These are phyloP conservation scores for Fragaria nilgerrensis DNA, from an alignment of 306 rosid species.

Conservation along the genomic window DNA sequence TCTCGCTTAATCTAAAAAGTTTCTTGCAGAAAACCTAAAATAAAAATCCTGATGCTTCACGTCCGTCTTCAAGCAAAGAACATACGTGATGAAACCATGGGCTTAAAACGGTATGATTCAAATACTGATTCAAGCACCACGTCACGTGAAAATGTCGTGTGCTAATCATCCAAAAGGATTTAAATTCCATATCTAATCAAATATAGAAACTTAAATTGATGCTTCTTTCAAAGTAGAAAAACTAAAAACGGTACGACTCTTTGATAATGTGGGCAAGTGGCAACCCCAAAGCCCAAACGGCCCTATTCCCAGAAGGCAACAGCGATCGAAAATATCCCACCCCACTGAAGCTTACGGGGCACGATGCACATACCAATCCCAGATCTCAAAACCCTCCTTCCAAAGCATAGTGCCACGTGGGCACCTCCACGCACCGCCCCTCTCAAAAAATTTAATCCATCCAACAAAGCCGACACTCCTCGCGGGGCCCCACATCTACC, in stretches of 20 bases:
- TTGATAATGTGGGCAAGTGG: neutral
- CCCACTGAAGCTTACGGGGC: constrained; percentile 9
- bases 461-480: constrained; percentile 31
- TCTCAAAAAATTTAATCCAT: constrained; percentile 2
- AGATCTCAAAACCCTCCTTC: constrained; percentile 18
- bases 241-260: constrained; percentile 5
- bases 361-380: constrained; percentile 15
- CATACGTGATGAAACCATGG: neutral
- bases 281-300: constrained; percentile 8
- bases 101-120: neutral
- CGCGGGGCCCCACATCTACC: constrained; percentile 40
- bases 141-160: neutral
- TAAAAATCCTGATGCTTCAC: neutral
- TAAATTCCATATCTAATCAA: neutral
- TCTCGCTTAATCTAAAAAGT: too few relatives aligned
- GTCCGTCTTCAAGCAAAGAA: neutral
- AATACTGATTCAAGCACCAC: neutral
- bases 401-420: constrained; percentile 22
- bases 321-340: constrained; percentile 3
- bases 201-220: neutral
- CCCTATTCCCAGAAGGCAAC: constrained; percentile 8
- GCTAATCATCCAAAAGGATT: neutral
- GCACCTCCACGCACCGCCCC: constrained; percentile 39
- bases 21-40: neutral
- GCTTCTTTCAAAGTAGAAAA: neutral